Conservation (phyloP, 345 rosid genomes). For the Zanthoxylum bungeanum region DNA sequence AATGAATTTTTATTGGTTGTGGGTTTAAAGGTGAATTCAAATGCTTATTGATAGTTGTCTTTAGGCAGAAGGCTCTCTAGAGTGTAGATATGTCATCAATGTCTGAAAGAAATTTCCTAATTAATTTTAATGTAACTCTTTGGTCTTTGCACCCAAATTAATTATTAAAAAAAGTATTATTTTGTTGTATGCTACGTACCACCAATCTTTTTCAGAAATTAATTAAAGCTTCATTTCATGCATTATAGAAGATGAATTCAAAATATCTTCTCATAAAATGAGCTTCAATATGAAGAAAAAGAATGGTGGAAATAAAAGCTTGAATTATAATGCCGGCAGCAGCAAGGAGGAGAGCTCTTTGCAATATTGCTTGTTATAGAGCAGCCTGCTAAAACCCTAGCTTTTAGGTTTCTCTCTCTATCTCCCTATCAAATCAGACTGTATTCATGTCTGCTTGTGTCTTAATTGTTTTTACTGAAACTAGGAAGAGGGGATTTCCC, state of each 20-base stretch:
- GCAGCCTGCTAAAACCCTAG: not conserved
- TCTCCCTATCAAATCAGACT: not conserved
- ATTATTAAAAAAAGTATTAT: not conserved
- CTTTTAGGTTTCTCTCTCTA: not conserved
- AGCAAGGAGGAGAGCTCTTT: not conserved
- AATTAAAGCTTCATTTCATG: too few species aligned
- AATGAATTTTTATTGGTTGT: not conserved
- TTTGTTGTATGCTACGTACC: too few species aligned
- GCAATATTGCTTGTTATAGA: not conserved
- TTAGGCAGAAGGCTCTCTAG: not conserved
- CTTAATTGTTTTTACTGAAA: constrained; percentile 1
- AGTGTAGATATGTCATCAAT: not conserved
- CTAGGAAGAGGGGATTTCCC: constrained; percentile 15
- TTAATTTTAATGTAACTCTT: not conserved
- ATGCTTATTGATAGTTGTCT: too few species aligned
- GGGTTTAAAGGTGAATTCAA: too few species aligned
- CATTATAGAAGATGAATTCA: too few species aligned
- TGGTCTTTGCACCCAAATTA: not conserved
- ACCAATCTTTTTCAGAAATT: too few species aligned
- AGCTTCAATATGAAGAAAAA: too few species aligned
- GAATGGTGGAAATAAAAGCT: too few species aligned
- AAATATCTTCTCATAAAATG: too few species aligned
- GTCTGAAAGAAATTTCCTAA: not conserved
- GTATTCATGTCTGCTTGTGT: too few species aligned
- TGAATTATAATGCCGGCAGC: not conserved